Base-by-base conservation (phyloP, 371 early-diverging fungal species). In the Apophysomyces trapeziformis region DNA sequence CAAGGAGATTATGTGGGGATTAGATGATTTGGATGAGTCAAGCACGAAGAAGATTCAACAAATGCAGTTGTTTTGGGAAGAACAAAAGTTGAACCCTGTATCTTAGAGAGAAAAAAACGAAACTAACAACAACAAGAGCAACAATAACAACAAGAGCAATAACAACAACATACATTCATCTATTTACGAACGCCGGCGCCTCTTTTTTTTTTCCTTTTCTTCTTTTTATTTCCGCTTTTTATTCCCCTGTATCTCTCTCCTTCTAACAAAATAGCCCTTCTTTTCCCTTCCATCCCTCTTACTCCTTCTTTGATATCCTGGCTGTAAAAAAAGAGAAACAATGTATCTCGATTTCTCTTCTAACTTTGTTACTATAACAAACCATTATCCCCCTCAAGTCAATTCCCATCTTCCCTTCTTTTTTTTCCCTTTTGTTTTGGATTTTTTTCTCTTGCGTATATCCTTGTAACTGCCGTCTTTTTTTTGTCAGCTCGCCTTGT, bases 1-100 rank as follows among this genome's bases (percentile, higher is more conserved):
- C 46, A 77, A 80, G 69, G 81, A 80, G 36, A 83, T 83, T 64
- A 71, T 83, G 76, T 83, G 84, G 84, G 84, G 84, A 50, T 66
- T 83, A 21, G 84, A 83, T 68, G 84, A 83, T 64, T 63, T 83
- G 38, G 81, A 83, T 63, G 62, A 44, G 11, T 73, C 71, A 58
- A 74, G 73, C 62, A 74, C 78, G 16, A 73, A 73, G 66, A 72
- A 79, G 50, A 57, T 83, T 18, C 66, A 66, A 54, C 74, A 80
- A 57, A 80, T 83, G 78, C 79, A 77, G 61, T 60, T 66, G 43
- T 83, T 77, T 67, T 83, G 79, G 81, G 83, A 82, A 60, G 63
- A 66, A 38, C 63, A 68, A 45, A 36, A 37, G 13, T 9, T 50
- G 7, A 9, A 50, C 9, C 54, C 54, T 50, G 54, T 50, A 50